These are phyloP conservation scores for Cladochytrium replicatum DNA, from an alignment of 192 early-diverging fungal species.

Conservation along the genomic window DNA sequence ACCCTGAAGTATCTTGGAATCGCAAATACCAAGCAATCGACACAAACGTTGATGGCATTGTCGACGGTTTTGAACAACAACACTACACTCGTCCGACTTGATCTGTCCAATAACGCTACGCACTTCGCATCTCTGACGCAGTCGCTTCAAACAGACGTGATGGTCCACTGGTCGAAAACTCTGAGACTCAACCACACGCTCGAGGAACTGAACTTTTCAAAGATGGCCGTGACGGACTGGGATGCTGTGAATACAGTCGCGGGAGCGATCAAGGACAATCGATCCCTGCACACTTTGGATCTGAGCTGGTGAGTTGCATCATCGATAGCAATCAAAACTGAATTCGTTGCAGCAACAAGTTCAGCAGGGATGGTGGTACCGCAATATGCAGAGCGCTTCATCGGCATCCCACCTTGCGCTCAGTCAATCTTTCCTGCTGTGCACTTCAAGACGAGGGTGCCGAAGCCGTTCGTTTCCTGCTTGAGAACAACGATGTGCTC, in stretches of 20 bases:
- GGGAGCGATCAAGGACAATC: slow-evolving; percentile 19
- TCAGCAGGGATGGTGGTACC: slow-evolving; percentile 39
- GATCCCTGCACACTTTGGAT: slow-evolving; percentile 16
- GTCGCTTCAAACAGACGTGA: slow-evolving; percentile 23
- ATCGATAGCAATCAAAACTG: neutral
- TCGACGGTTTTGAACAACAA: slow-evolving; percentile 32
- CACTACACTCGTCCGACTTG: slow-evolving; percentile 16
- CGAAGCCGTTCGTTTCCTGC: slow-evolving; percentile 27
- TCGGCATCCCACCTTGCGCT: slow-evolving; percentile 20
- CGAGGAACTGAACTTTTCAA: slow-evolving; percentile 13
- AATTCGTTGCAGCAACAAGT: slow-evolving; percentile 23
- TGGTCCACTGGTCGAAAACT: slow-evolving; percentile 27
- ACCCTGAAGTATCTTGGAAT: slow-evolving; percentile 17
- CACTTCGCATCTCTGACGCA: slow-evolving; percentile 20
- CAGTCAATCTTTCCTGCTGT: slow-evolving; percentile 34
- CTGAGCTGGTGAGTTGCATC: slow-evolving; percentile 22
- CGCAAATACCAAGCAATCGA: slow-evolving; percentile 8
- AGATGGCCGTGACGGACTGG: slow-evolving; percentile 34
- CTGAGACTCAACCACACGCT: slow-evolving; percentile 23
- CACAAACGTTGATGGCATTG: slow-evolving; percentile 29
- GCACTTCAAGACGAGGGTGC: slow-evolving; percentile 41
- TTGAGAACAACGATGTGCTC: slow-evolving; percentile 27
- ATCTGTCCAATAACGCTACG: slow-evolving; percentile 29
- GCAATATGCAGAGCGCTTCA: slow-evolving; percentile 29
- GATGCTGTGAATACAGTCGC: slow-evolving; percentile 19